phyloP scores from a whole-genome alignment of 1,284 basidiomycete species.

The Grifola frondosa region DNA sequence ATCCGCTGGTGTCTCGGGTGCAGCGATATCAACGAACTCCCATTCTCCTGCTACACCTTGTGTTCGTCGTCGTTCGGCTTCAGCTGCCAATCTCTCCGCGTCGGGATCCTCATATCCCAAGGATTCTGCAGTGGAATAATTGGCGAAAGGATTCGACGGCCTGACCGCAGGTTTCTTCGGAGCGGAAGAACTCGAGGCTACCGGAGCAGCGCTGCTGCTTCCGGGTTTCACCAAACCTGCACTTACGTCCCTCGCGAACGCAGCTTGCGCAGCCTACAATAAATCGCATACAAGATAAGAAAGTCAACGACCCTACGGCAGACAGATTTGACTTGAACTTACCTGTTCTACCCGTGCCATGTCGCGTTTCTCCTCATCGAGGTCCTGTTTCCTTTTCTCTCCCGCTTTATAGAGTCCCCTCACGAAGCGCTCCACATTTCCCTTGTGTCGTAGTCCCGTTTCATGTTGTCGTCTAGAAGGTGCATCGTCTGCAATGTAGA shows the following conservation, averaged over 20 bases:
- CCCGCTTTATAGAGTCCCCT: conserved; percentile 92
- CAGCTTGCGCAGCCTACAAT: conserved; percentile 67
- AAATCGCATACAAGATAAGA: not conserved
- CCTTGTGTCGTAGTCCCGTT: conserved; percentile 90
- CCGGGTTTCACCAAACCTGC: conserved; percentile 58
- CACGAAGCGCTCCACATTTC: conserved; percentile 91
- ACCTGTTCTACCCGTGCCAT: conserved; percentile 87
- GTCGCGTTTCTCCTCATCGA: conserved; percentile 82
- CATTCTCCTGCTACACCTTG: conserved; percentile 84
- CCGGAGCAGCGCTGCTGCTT: conserved; percentile 34
- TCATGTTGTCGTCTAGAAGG: conserved; percentile 94
- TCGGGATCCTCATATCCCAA: conserved; percentile 80
- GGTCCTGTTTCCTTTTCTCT: conserved; percentile 84
- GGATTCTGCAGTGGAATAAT: conserved; percentile 86
- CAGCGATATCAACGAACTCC: conserved; percentile 62
- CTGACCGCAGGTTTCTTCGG: conserved; percentile 47
- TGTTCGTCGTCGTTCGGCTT: conserved; percentile 55
- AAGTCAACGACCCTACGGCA: not conserved
- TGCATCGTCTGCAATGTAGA: conserved; percentile 90
- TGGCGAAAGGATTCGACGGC: conserved; percentile 70
- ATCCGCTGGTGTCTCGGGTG: conserved; percentile 8
- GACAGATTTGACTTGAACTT: conserved; percentile 23
- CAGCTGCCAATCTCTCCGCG: conserved; percentile 53
- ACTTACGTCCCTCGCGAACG: conserved; percentile 71
- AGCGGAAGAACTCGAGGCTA: conserved; percentile 39